Evolutionary conservation across 2,329 filamentous ascomycete species (phyloP).

Genomic region (Macrophomina tecta): DNA sequence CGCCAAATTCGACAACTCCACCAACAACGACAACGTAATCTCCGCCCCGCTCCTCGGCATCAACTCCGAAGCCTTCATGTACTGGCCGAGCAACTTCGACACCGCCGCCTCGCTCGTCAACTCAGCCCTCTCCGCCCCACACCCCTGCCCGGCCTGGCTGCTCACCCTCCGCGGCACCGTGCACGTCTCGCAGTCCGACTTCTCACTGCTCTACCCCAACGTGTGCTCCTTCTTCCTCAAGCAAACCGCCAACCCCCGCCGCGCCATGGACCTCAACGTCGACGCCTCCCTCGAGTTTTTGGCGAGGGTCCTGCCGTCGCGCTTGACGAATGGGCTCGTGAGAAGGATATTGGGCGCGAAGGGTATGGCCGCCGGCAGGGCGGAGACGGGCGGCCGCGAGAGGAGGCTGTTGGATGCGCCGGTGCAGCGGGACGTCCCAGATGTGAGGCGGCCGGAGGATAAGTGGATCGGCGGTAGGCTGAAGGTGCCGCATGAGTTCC

Average conservation of each 20-base stretch:
- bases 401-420: conserved; percentile 56
- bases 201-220: conserved; percentile 67
- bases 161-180: conserved; percentile 64
- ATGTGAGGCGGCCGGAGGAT: conserved; percentile 61
- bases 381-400: conserved; percentile 54
- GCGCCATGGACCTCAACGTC: conserved; percentile 69
- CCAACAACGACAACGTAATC: conserved; percentile 41
- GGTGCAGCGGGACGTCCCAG: conserved; percentile 55
- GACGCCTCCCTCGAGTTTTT: conserved; percentile 69
- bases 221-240: conserved; percentile 66
- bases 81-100: conserved; percentile 70
- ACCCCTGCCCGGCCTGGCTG: conserved; percentile 51
- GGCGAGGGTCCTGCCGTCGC: conserved; percentile 54
- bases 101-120: conserved; percentile 62
- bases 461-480: conserved; percentile 65
- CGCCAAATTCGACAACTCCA: neutral
- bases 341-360: neutral
- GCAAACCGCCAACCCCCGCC: conserved; percentile 66
- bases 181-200: conserved; percentile 71
- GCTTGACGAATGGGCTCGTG: conserved; percentile 50
- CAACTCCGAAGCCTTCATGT: conserved; percentile 73
- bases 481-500: conserved; percentile 64
- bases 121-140: conserved; percentile 52
- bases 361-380: neutral
- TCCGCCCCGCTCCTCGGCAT: conserved; percentile 66